These are phyloP conservation scores for Vigna mungo DNA, from an alignment of 306 rosid species.

Conservation along the genomic window DNA sequence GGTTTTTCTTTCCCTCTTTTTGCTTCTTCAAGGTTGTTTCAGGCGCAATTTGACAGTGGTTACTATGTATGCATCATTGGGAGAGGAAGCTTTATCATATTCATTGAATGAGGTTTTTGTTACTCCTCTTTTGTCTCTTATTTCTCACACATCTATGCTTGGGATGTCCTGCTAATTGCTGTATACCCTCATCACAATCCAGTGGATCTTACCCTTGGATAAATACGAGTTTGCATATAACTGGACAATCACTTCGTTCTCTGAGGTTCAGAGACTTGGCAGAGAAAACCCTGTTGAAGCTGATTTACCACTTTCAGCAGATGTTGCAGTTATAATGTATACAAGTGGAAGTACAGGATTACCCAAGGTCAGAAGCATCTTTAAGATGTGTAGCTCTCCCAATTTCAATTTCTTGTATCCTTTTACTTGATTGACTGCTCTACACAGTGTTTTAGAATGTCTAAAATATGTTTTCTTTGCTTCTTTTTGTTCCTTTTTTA, in stretches of 20 bases:
- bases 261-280: slow-evolving; percentile 73
- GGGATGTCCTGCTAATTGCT: slow-evolving; percentile 17
- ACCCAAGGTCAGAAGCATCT: slow-evolving; percentile 74
- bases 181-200: neutral
- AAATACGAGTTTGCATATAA: slow-evolving; percentile 39
- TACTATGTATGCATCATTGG: slow-evolving; percentile 87
- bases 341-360: slow-evolving; percentile 96
- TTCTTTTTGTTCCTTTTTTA: slow-evolving; percentile 4
- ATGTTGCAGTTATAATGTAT: slow-evolving; percentile 91
- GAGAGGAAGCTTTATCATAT: slow-evolving; percentile 89
- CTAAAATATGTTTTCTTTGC: slow-evolving; percentile 6
- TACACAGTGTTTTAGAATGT: neutral
- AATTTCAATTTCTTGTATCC: neutral
- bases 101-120: slow-evolving; percentile 79
- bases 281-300: slow-evolving; percentile 65
- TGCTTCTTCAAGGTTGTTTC: slow-evolving; percentile 69
- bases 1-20: neutral
- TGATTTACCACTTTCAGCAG: slow-evolving; percentile 76
- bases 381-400: slow-evolving; percentile 2
- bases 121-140: slow-evolving; percentile 43
- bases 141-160: neutral
- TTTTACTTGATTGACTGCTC: slow-evolving; percentile 21
- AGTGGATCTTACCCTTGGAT: slow-evolving; percentile 18
- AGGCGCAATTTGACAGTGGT: slow-evolving; percentile 87
- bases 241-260: slow-evolving; percentile 69